Evolutionary conservation across 1,284 basidiomycete genomes (phyloP), one percentile per base, ranked within the genome.

Genomic region (Apiotrichum gamsii): DNA sequence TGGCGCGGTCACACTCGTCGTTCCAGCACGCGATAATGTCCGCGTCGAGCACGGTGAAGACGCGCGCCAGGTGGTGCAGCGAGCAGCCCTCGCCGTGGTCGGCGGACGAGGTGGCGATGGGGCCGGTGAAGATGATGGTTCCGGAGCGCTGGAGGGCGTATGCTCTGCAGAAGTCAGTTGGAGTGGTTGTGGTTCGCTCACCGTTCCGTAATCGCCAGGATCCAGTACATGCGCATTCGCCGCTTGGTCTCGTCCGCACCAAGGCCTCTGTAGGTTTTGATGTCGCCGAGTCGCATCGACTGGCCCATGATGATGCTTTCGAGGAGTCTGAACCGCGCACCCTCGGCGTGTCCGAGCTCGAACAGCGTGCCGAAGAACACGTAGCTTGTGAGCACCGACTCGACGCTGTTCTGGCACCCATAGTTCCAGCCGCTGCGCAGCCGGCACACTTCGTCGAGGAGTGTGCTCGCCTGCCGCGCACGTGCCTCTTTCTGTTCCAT

Each of bases 1-100:
- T 43, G 3, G 34, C 4, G 2, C 43, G 39, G 11, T 30, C 36
- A 29, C 60, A 62, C 13, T 37, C 42, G 13, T 47, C 52, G 45
- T 60, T 60, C 60, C 60, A 62, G 47, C 62, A 64, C 8, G 47
- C 35, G 28, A 64, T 35, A 20, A 64, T 48, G 43, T 59, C 48
- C 18, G 56, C 43, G 45, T 64, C 60, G 48, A 64, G 36, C 30
- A 46, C 53, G 15, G 54, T 51, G 48, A 64, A 64, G 11, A 64
- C 28, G 11, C 43, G 52, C 8, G 59, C 59, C 20, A 64, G 56
- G 40, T 58, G 44, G 15, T 40, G 51, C 11, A 64, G 45, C 3
- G 48, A 47, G 6, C 29, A 20, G 13, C n/a, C 29, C 16, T 29
- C 18, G 21, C 21, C 24, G 11, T 11, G 25, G 25, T 28, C 25